Evolutionary conservation across 768 basidiomycete species (phyloP).

Genomic region (Leccinum arenicola): DNA sequence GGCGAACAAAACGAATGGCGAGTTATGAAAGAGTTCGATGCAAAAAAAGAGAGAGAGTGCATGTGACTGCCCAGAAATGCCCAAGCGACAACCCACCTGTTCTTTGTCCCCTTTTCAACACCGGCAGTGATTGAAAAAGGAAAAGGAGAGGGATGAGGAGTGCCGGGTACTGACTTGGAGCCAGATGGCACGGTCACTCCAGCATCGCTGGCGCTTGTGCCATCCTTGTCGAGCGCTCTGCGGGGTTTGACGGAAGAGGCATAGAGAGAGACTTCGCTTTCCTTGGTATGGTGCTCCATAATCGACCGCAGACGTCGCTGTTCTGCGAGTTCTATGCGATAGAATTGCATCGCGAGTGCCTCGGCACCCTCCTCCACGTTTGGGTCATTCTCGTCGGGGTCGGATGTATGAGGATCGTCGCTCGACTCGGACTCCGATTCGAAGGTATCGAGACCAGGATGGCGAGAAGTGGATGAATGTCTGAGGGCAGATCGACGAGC

Average conservation of each 20-base stretch:
- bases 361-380: slow-evolving; percentile 70
- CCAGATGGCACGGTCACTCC: slow-evolving; percentile 3
- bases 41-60: background rate
- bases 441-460: slow-evolving; percentile 16
- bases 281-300: slow-evolving; percentile 85
- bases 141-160: slow-evolving; percentile 36
- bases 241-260: slow-evolving; percentile 7
- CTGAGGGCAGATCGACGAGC: slow-evolving; percentile 47
- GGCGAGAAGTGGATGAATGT: slow-evolving; percentile 9
- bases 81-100: slow-evolving; percentile 54
- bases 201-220: background rate
- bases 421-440: slow-evolving; percentile 35
- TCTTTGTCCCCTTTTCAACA: slow-evolving; percentile 92
- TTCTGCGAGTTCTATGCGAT: slow-evolving; percentile 88
- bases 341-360: slow-evolving; percentile 88
- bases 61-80: background rate
- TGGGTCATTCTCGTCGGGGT: slow-evolving; percentile 35
- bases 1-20: background rate
- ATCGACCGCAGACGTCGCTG: slow-evolving; percentile 85
- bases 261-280: slow-evolving; percentile 35
- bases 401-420: slow-evolving; percentile 32
- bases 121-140: slow-evolving; percentile 96
- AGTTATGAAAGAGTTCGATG: background rate
- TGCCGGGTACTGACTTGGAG: slow-evolving; percentile 19
- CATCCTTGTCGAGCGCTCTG: slow-evolving; percentile 2